phyloP scores from a whole-genome alignment of 345 rosid species.

The Citrus maxima region DNA sequence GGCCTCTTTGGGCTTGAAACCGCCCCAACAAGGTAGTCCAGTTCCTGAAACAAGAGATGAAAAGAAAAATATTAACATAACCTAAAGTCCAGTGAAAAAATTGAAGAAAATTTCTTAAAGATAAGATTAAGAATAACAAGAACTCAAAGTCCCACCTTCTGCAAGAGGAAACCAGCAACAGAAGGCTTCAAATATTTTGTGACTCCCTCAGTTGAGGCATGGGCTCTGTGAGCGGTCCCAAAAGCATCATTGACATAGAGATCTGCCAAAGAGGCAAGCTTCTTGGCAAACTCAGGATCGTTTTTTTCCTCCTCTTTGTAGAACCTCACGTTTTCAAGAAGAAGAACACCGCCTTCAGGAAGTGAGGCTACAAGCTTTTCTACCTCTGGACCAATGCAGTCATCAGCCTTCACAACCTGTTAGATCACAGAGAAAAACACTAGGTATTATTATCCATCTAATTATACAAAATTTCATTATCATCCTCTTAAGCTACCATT shows the following conservation, averaged over 20 bases:
- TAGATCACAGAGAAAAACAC: background rate
- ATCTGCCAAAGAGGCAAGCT: slow-evolving; percentile 89
- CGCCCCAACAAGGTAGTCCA: slow-evolving; percentile 94
- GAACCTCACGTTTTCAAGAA: slow-evolving; percentile 90
- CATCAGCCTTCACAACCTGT: slow-evolving; percentile 79
- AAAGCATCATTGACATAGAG: slow-evolving; percentile 94
- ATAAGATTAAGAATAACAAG: background rate
- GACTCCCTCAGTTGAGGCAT: slow-evolving; percentile 96
- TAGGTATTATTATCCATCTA: background rate
- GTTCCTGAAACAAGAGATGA: slow-evolving; percentile 47
- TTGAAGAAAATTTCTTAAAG: background rate
- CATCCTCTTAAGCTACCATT: background rate
- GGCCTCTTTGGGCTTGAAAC: slow-evolving; percentile 89
- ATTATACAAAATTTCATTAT: background rate
- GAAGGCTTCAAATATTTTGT: slow-evolving; percentile 88
- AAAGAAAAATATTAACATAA: background rate
- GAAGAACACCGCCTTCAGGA: slow-evolving; percentile 85
- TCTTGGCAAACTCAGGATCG: slow-evolving; percentile 87
- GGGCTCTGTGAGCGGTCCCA: slow-evolving; percentile 97
- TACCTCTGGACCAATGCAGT: slow-evolving; percentile 89
- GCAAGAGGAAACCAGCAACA: slow-evolving; percentile 94
- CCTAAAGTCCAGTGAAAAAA: background rate
- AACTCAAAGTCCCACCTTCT: slow-evolving; percentile 48
- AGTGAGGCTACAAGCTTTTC: slow-evolving; percentile 77
- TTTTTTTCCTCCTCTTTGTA: slow-evolving; percentile 96